A percentile compares a stretch with the other conserved stretches of the same genome.
Conservation (phyloP, 2,329 filamentous ascomycete species). For the Xylaria digitata region DNA sequence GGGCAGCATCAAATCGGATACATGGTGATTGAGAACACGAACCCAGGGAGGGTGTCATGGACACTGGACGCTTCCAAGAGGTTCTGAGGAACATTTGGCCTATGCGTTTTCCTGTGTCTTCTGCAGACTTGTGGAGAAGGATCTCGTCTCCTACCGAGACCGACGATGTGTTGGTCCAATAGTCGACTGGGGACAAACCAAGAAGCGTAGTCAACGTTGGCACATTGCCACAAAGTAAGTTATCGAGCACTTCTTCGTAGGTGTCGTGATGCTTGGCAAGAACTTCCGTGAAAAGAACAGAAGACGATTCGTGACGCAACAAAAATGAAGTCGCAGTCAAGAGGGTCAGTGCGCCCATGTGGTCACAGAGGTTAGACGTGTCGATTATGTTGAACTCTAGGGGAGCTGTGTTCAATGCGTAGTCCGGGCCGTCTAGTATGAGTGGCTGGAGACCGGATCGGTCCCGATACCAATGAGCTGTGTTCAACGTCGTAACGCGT, state of each 20-base stretch:
- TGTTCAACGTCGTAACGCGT: slow-evolving; percentile 44
- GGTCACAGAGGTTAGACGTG: slow-evolving; percentile 61
- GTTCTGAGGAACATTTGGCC: slow-evolving; percentile 29
- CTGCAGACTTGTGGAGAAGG: not conserved
- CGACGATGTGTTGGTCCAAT: slow-evolving; percentile 50
- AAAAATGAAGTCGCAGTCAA: slow-evolving; percentile 60
- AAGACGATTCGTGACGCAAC: slow-evolving; percentile 55
- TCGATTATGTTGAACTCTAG: slow-evolving; percentile 66
- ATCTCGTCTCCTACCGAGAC: slow-evolving; percentile 27
- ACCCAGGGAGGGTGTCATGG: not conserved
- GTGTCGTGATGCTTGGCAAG: slow-evolving; percentile 50
- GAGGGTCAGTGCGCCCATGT: slow-evolving; percentile 58
- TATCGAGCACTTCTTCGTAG: slow-evolving; percentile 41
- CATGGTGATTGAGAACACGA: not conserved
- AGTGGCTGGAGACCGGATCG: slow-evolving; percentile 51
- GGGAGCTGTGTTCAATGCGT: slow-evolving; percentile 52
- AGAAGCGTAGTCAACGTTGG: slow-evolving; percentile 61
- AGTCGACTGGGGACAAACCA: slow-evolving; percentile 61
- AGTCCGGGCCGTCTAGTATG: slow-evolving; percentile 56
- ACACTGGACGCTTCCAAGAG: slow-evolving; percentile 33
- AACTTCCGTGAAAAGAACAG: slow-evolving; percentile 62
- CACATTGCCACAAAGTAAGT: slow-evolving; percentile 60
- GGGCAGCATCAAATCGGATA: slow-evolving; percentile 23
- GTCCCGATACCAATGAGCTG: slow-evolving; percentile 58
- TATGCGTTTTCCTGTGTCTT: not conserved